A percentile compares a stretch with the other conserved stretches of the same genome.
phyloP scores from a whole-genome alignment of 768 basidiomycete species.

The Mycena alexandri region DNA sequence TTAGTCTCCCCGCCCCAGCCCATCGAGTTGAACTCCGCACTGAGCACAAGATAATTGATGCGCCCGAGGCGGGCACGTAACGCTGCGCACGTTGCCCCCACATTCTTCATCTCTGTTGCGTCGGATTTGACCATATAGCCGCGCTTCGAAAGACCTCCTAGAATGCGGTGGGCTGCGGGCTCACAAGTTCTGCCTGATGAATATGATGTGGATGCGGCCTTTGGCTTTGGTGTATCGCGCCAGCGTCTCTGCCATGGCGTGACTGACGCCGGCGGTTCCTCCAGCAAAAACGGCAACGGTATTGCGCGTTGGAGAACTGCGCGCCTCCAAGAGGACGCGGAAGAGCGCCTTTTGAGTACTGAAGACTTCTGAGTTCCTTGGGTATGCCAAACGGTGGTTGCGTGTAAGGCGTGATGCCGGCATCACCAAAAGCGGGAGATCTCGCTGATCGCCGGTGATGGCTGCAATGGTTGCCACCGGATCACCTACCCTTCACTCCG shows the following conservation, averaged over 20 bases:
- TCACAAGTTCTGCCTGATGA: constrained; percentile 52
- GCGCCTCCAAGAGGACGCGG: constrained; percentile 33
- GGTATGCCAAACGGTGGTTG: no score
- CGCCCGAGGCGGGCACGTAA: constrained; percentile 44
- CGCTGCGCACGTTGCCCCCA: constrained; percentile 42
- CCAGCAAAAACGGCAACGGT: constrained; percentile 35
- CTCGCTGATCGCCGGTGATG: no score
- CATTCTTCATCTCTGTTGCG: constrained; percentile 49
- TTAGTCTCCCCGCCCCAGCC: constrained; percentile 46
- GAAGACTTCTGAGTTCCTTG: no score
- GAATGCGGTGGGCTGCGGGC: constrained; percentile 45
- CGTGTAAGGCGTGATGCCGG: no score
- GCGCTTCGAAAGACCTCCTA: constrained; percentile 46
- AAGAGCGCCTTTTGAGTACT: no score
- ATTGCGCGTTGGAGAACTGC: constrained; percentile 34
- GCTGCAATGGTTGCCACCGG: no score
- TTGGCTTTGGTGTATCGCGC: constrained; percentile 50
- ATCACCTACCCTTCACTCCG: no score
- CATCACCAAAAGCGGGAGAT: no score
- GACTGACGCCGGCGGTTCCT: constrained; percentile 38
- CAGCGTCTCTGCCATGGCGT: constrained; percentile 48
- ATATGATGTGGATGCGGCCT: constrained; percentile 52
- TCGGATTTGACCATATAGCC: constrained; percentile 53
- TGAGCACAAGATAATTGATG: constrained; percentile 50
- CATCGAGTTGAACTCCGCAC: constrained; percentile 45